Evolutionary conservation across 1,284 basidiomycete genomes (phyloP).

Genomic region (Cutaneotrichosporon cutaneum): DNA sequence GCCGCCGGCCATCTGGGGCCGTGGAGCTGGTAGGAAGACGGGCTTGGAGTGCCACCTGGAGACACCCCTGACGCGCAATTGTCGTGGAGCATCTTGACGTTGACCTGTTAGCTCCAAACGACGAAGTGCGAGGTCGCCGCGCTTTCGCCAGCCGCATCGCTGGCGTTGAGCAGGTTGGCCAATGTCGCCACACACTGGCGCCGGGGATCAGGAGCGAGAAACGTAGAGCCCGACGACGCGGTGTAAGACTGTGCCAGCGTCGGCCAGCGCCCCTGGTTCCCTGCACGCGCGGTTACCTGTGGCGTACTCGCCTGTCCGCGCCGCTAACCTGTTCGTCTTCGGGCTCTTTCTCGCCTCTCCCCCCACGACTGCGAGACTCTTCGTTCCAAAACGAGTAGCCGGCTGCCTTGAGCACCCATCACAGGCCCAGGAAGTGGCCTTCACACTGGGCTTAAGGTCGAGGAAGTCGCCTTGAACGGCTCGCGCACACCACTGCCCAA

Average conservation of each 20-base stretch:
- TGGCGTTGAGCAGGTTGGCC: slow-evolving; percentile 51
- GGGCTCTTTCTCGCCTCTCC: slow-evolving; percentile 62
- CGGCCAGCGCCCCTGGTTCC: no score
- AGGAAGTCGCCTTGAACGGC: slow-evolving; percentile 52
- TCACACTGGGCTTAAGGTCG: slow-evolving; percentile 18
- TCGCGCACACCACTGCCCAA: slow-evolving; percentile 60
- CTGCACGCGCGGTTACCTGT: no score
- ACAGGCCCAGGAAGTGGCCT: slow-evolving; percentile 60
- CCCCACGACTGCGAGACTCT: slow-evolving; percentile 52
- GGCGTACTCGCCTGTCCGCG: slow-evolving; percentile 42
- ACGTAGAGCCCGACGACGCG: slow-evolving; percentile 67
- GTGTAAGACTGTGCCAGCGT: slow-evolving; percentile 67
- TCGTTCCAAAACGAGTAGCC: slow-evolving; percentile 43
- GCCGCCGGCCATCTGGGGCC: slow-evolving; percentile 68
- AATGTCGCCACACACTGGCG: slow-evolving; percentile 51
- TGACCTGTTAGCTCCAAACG: slow-evolving; percentile 63
- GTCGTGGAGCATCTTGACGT: slow-evolving; percentile 70
- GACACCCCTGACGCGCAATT: slow-evolving; percentile 60
- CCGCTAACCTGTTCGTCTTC: slow-evolving; percentile 67
- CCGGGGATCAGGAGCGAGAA: slow-evolving; percentile 21
- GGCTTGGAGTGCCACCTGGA: slow-evolving; percentile 47
- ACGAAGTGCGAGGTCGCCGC: slow-evolving; percentile 78
- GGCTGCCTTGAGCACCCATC: slow-evolving; percentile 58
- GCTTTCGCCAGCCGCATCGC: slow-evolving; percentile 58
- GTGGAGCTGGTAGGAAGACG: slow-evolving; percentile 60